phyloP scores from a whole-genome alignment of 2,329 filamentous ascomycete species.

The Pezicula carpinea region DNA sequence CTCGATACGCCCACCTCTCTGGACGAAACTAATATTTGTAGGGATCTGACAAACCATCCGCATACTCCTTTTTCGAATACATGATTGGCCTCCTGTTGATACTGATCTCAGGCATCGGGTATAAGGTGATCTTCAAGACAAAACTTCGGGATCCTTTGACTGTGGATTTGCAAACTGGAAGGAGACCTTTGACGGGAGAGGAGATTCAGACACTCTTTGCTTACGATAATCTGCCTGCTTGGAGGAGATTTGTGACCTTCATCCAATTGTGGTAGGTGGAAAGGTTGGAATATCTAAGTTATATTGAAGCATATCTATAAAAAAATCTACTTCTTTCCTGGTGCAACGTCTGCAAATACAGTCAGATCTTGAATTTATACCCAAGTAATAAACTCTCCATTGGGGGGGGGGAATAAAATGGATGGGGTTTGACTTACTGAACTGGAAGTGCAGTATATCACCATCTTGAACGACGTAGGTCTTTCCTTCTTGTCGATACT shows the following conservation, averaged over 20 bases:
- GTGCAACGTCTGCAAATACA: too few species aligned
- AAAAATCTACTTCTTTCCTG: too few species aligned
- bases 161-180: conserved; percentile 10
- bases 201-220: conserved; percentile 8
- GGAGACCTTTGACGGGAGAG: conserved; percentile 5
- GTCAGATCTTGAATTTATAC: too few species aligned
- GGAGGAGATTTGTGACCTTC: neutral
- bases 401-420: neutral
- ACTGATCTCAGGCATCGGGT: conserved; percentile 2
- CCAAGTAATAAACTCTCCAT: too few species aligned
- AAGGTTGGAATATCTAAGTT: neutral
- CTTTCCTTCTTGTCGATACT: conserved; percentile 41
- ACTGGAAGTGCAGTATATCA: conserved; percentile 40
- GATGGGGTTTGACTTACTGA: conserved; percentile 30
- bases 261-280: neutral
- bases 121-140: conserved; percentile 8
- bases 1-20: neutral
- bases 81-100: conserved; percentile 10
- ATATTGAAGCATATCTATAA: neutral
- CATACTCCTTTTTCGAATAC: conserved; percentile 11
- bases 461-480: conserved; percentile 40
- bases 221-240: conserved; percentile 2
- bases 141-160: conserved; percentile 7
- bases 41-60: conserved; percentile 4
- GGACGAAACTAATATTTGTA: neutral